These are phyloP conservation scores for Paxillus involutus DNA, from an alignment of 768 basidiomycete species.

Conservation along the genomic window DNA sequence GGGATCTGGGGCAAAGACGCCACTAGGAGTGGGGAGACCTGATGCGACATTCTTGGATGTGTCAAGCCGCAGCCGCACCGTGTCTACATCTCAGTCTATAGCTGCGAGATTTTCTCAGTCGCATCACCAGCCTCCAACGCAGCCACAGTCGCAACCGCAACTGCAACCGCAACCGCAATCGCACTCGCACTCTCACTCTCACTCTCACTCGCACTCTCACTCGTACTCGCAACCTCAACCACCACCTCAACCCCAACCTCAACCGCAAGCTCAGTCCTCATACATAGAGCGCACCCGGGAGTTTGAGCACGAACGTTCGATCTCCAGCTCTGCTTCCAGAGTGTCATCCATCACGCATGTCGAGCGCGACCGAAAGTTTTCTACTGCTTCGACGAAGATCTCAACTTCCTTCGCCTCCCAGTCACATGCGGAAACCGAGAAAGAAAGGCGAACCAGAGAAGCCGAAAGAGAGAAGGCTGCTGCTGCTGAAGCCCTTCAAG, in stretches of 20 bases:
- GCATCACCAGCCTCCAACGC: conserved; percentile 13
- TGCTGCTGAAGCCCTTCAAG: background rate
- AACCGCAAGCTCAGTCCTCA: conserved; percentile 8
- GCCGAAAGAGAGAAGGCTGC: conserved; percentile 10
- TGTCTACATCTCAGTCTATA: conserved; percentile 20
- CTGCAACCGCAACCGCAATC: conserved; percentile 5
- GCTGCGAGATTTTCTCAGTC: conserved; percentile 13
- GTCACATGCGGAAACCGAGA: conserved; percentile 18
- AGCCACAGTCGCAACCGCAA: background rate
- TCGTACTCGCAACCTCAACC: background rate
- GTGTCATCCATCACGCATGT: conserved; percentile 15
- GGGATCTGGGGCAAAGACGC: conserved; percentile 31
- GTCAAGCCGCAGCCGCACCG: conserved; percentile 25
- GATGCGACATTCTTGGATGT: conserved; percentile 29
- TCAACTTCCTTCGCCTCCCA: conserved; percentile 35
- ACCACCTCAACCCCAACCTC: background rate
- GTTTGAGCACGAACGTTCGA: conserved; percentile 21
- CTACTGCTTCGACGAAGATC: conserved; percentile 23
- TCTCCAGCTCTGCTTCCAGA: conserved; percentile 26
- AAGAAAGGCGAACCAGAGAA: conserved; percentile 24
- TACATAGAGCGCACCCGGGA: conserved; percentile 27
- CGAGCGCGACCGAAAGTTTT: conserved; percentile 27
- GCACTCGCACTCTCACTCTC: background rate
- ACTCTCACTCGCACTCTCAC: background rate
- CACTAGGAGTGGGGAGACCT: conserved; percentile 27